Evolutionary conservation across 176 grass and related monocot genomes (phyloP).

Genomic region (Zoysia pacifica): DNA sequence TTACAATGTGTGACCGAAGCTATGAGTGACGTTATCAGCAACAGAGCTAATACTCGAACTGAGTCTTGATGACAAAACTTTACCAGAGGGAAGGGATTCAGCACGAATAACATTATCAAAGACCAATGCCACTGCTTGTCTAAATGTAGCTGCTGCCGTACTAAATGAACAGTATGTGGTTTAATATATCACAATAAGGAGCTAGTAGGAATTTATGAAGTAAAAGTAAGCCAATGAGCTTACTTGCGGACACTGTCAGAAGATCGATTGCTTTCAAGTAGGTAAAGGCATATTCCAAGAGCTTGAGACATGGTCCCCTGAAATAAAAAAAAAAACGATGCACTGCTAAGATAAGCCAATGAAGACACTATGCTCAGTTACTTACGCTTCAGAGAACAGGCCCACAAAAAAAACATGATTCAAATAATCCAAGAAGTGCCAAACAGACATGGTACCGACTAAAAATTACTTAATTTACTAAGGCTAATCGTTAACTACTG

Average conservation of each 20-base stretch:
- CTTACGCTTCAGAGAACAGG: slow-evolving; percentile 3
- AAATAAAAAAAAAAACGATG: slow-evolving; percentile 45
- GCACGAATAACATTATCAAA: slow-evolving; percentile 78
- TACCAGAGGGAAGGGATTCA: slow-evolving; percentile 91
- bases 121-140: slow-evolving; percentile 94
- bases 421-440: slow-evolving; percentile 19
- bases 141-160: slow-evolving; percentile 99
- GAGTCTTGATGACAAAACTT: slow-evolving; percentile 64
- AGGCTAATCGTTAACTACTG: background rate
- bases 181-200: slow-evolving; percentile 42
- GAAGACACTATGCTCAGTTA: slow-evolving; percentile 8
- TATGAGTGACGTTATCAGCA: slow-evolving; percentile 75
- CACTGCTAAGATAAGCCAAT: slow-evolving; percentile 24
- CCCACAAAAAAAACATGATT: slow-evolving; percentile 13
- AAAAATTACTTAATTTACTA: background rate
- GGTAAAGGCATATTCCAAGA: slow-evolving; percentile 87
- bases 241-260: slow-evolving; percentile 96
- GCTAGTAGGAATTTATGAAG: background rate
- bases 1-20: slow-evolving; percentile 73
- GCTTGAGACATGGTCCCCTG: slow-evolving; percentile 93
- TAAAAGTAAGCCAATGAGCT: slow-evolving; percentile 30
- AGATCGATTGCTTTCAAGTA: slow-evolving; percentile 89
- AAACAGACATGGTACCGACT: slow-evolving; percentile 20
- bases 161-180: slow-evolving; percentile 54
- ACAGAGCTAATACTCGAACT: slow-evolving; percentile 63